Conservation (phyloP, 2,329 filamentous ascomycete genomes). For the Conoideocrella luteorostrata region DNA sequence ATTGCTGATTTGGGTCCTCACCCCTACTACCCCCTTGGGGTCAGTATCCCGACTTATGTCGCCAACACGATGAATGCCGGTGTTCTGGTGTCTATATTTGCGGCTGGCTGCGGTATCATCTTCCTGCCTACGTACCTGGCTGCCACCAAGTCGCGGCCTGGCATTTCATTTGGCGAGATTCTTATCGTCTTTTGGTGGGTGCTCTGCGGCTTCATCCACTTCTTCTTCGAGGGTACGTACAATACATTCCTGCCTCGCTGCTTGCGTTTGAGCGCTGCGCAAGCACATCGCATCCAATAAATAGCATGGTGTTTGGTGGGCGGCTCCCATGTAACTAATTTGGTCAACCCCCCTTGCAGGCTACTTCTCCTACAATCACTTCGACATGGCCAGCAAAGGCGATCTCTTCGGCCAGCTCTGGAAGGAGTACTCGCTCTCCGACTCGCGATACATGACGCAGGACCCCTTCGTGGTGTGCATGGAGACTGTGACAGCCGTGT, state of each 20-base stretch:
- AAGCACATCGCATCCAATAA: no score
- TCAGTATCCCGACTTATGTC: slow-evolving; percentile 55
- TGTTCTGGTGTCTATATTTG: slow-evolving; percentile 54
- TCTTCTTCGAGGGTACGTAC: slow-evolving; percentile 34
- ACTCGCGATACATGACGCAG: slow-evolving; percentile 48
- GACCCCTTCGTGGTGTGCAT: slow-evolving; percentile 50
- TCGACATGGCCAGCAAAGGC: slow-evolving; percentile 30
- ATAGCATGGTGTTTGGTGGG: no score
- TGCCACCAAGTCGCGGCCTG: slow-evolving; percentile 20
- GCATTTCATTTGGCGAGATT: slow-evolving; percentile 46
- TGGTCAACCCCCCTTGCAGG: slow-evolving; percentile 29
- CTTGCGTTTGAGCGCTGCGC: background rate
- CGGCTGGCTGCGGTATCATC: slow-evolving; percentile 47
- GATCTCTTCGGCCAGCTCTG: slow-evolving; percentile 47
- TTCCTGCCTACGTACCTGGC: slow-evolving; percentile 50
- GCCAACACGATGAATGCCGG: slow-evolving; percentile 57
- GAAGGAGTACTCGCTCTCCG: slow-evolving; percentile 53
- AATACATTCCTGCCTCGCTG: background rate
- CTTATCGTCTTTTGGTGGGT: slow-evolving; percentile 67
- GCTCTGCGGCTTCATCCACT: slow-evolving; percentile 52
- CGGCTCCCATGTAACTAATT: no score
- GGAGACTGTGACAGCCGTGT: slow-evolving; percentile 46
- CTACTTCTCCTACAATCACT: slow-evolving; percentile 41
- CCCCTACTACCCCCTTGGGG: slow-evolving; percentile 65
- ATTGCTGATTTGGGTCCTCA: slow-evolving; percentile 30